A percentile compares a stretch with the other conserved stretches of the same genome.
Evolutionary conservation across 495 filamentous ascomycete genomes (phyloP).

Genomic region (Hypoxylon cercidicola): DNA sequence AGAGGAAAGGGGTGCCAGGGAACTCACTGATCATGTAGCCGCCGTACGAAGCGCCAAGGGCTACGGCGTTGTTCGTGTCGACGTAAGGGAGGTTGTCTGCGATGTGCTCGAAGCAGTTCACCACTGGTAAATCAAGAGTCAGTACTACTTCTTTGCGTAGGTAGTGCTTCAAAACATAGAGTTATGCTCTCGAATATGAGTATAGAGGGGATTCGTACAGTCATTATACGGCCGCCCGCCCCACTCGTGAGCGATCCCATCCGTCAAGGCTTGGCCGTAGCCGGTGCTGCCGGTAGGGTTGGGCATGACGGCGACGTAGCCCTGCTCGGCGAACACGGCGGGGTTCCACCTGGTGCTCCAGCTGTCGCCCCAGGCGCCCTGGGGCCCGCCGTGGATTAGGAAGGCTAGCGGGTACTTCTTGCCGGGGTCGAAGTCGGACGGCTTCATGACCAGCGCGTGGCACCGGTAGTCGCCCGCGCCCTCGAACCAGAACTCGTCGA

Average conservation of each 20-base stretch:
- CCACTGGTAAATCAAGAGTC: slow-evolving; percentile 52
- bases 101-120: slow-evolving; percentile 81
- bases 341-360: slow-evolving; percentile 95
- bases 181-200: neutral
- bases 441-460: slow-evolving; percentile 85
- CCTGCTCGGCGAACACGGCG: slow-evolving; percentile 89
- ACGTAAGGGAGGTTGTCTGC: slow-evolving; percentile 76
- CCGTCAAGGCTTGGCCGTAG: slow-evolving; percentile 82
- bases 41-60: slow-evolving; percentile 86
- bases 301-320: slow-evolving; percentile 86
- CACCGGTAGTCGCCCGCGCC: slow-evolving; percentile 63
- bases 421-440: slow-evolving; percentile 75
- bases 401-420: slow-evolving; percentile 86
- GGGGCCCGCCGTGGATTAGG: slow-evolving; percentile 89
- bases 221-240: slow-evolving; percentile 83
- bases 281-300: slow-evolving; percentile 90
- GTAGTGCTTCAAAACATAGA: neutral
- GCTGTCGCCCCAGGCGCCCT: slow-evolving; percentile 82
- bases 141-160: neutral
- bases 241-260: slow-evolving; percentile 82
- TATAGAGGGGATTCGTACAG: slow-evolving; percentile 22
- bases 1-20: neutral
- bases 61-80: slow-evolving; percentile 80
- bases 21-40: slow-evolving; percentile 80
- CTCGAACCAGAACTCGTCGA: slow-evolving; percentile 77